Percentiles rank a stretch among this genome's conserved stretches.
phyloP scores from a whole-genome alignment of 768 basidiomycete species.

The Lactarius quietus region DNA sequence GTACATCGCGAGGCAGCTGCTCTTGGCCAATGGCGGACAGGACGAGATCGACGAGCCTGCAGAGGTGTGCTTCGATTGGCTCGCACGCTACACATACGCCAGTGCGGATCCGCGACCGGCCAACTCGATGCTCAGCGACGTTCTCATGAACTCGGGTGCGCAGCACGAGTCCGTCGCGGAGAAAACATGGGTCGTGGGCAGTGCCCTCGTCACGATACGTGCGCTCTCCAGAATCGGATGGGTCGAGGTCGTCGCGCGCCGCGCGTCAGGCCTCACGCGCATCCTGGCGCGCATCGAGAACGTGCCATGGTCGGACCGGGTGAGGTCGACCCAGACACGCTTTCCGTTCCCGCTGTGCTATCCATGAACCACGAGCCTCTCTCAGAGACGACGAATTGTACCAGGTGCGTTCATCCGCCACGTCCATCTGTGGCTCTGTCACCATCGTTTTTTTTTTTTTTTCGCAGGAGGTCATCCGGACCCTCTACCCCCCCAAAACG shows the following conservation, averaged over 20 bases:
- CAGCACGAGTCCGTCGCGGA: constrained; percentile 45
- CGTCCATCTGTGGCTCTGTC: neutral
- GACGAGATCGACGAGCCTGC: constrained; percentile 79
- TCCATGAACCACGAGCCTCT: constrained; percentile 57
- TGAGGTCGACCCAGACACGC: constrained; percentile 75
- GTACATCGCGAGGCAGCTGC: constrained; percentile 82
- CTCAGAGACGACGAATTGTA: constrained; percentile 23
- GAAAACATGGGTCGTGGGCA: constrained; percentile 85
- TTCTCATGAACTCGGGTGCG: constrained; percentile 59
- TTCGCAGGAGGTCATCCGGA: constrained; percentile 17
- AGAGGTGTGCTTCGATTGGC: constrained; percentile 97
- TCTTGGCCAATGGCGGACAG: constrained; percentile 79
- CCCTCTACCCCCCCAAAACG: constrained; percentile 15
- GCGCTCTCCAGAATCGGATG: constrained; percentile 73
- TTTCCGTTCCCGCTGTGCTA: constrained; percentile 67
- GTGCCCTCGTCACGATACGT: constrained; percentile 80
- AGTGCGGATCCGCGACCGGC: constrained; percentile 91
- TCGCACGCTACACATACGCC: constrained; percentile 90
- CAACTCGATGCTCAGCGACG: constrained; percentile 70
- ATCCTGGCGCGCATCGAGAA: constrained; percentile 88
- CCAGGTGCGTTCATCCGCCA: constrained; percentile 22
- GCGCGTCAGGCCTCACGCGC: constrained; percentile 86
- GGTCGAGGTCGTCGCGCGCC: constrained; percentile 79
- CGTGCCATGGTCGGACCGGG: constrained; percentile 77
- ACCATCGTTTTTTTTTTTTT: constrained; percentile 8